Conservation (phyloP, 768 basidiomycete species). For the Termitomyces titanicus region DNA sequence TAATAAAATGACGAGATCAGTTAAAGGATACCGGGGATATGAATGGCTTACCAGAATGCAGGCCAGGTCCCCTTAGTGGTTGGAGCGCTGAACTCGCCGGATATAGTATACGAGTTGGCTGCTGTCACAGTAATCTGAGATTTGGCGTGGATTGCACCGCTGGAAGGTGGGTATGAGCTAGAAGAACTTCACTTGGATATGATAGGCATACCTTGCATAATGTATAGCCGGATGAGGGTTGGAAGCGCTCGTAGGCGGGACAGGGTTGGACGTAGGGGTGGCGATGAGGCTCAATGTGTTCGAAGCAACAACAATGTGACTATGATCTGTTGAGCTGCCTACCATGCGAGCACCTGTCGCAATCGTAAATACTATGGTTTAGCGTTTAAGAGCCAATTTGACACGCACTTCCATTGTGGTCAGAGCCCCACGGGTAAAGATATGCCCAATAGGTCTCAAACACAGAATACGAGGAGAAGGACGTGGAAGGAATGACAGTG, state of each 20-base stretch:
- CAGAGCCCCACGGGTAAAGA: constrained; percentile 44
- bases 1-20: constrained; percentile 5
- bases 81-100: constrained; percentile 40
- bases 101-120: constrained; percentile 31
- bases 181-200: background rate
- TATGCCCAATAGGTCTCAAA: constrained; percentile 40
- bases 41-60: constrained; percentile 33
- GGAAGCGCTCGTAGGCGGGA: constrained; percentile 35
- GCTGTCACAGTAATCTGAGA: constrained; percentile 38
- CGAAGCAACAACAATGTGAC: constrained; percentile 32
- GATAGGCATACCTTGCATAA: constrained; percentile 29
- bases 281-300: constrained; percentile 38
- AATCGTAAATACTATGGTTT: background rate
- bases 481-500: constrained; percentile 36
- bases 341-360: constrained; percentile 39
- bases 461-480: constrained; percentile 33
- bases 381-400: background rate
- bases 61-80: constrained; percentile 40
- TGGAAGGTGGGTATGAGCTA: constrained; percentile 1
- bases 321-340: constrained; percentile 37
- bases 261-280: constrained; percentile 34
- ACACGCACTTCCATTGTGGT: constrained; percentile 38
- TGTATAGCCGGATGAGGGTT: constrained; percentile 41
- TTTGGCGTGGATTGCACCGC: constrained; percentile 39
- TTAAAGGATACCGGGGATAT: background rate